Evolutionary conservation across 2,329 filamentous ascomycete genomes (phyloP).

Genomic region (Fusarium domesticum): DNA sequence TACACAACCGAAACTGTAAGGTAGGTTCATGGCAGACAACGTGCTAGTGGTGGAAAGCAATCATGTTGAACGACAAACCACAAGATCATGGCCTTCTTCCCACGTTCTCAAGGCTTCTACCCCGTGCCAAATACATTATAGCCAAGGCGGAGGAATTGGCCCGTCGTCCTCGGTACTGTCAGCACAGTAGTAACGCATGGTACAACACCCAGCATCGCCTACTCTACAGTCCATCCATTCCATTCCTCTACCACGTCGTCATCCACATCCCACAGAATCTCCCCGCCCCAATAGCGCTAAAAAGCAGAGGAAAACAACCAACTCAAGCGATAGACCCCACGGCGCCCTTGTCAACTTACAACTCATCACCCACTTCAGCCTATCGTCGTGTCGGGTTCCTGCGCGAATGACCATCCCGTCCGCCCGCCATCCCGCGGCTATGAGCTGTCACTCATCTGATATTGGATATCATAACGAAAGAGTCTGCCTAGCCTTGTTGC

Average conservation of each 20-base stretch:
- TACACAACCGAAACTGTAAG: no score
- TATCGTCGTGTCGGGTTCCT: conserved; percentile 31
- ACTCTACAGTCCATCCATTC: background rate
- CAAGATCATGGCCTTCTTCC: no score
- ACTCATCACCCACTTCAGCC: conserved; percentile 6
- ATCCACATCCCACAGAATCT: background rate
- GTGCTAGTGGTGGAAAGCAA: no score
- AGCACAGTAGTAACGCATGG: no score
- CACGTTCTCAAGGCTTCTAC: no score
- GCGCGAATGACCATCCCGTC: conserved; percentile 32
- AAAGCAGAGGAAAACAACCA: background rate
- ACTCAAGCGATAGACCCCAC: conserved; percentile 11
- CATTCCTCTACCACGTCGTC: background rate
- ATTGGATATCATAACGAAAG: no score
- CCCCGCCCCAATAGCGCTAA: no score
- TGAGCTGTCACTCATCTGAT: background rate
- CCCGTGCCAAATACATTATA: no score
- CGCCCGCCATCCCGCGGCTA: conserved; percentile 11
- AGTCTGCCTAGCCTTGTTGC: no score
- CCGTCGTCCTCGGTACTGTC: no score
- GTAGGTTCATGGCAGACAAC: no score
- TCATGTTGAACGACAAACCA: no score
- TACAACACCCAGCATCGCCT: background rate
- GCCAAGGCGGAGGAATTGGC: background rate
- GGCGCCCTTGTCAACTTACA: background rate